Base-by-base conservation (phyloP, 768 basidiomycete genomes). In the Phylloporus sp. region DNA sequence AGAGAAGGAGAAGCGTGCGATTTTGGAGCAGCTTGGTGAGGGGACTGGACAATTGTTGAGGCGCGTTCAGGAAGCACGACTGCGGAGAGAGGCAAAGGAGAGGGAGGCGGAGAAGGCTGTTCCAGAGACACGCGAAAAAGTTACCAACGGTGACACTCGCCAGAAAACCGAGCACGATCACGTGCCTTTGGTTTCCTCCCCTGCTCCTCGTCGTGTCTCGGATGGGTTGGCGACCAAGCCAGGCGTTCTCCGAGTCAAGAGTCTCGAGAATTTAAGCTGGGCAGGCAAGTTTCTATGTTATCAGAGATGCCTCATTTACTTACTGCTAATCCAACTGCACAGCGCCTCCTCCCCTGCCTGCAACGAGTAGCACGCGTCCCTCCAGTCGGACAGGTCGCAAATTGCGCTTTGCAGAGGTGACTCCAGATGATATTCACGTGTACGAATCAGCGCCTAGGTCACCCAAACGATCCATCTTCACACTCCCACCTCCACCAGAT, bases 381-480 rank as follows among this genome's bases (percentile, higher is more conserved):
- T 76, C 82, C 64, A 73, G 80, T 62, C 42, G 79, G 66, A 52
- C 75, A 1, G 58, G 70, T 39, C 69, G 83, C 13, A 79, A 68
- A 53, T 65, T 90, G 24, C 81, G 89, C 15, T 92, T 92, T 57
- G 85, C 87, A 26, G 82, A 90, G 31, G 70, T 89, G 14, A 78
- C 75, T 2, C 80, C 86, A 0, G 66, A 77, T n/a, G 85, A 90
- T 58, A 79, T 91, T 3, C 75, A 88, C 63, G 83, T 91, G 1
- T 91, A 91, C 57, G 85, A 89, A 56, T 90, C 88, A 13, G 82
- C 80, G 2, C 89, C 87, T 5, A 70, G 84, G 2, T 89, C 90
- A 4, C 89, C 89, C n/a, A 77, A 74, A 50, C 76, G 73, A 48
- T 59, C 68, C 3, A 42, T 66, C 0, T 67, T 88, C 2, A 80